Base-by-base conservation (phyloP, 345 rosid genomes). In the Brassica incana region DNA sequence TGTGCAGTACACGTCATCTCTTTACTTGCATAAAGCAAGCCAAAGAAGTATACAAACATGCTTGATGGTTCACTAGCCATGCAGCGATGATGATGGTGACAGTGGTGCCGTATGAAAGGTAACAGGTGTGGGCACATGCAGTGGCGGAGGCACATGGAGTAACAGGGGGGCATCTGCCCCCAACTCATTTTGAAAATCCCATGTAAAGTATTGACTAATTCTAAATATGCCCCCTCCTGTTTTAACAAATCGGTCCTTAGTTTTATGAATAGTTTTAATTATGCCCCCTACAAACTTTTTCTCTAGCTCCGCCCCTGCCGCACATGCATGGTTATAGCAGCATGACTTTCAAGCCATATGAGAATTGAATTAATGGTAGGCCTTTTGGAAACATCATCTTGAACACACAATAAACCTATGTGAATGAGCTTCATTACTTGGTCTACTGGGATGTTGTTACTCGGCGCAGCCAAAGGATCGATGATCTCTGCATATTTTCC, bases 361-460 rank as follows among this genome's bases (percentile, higher is more conserved):
- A 85, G 33, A 32, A 86, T 71, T 63, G 84, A 77, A 0, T 78
- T 83, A 76, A 65, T 33, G 67, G 35, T 62, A 4, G 65, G 65
- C 16, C 65, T 62, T 62, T 62, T 12, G 65, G 85, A 89, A 79
- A 86, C 65, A 27, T 62, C 65, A 3, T 27, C 65, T 62, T 62
- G 65, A 62, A 62, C 85, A 50, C 92, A 89, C 67, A 89, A 56
- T 54, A 89, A 59, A 38, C 87, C 89, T 4, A 87, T 80, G 73
- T 85, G 86, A 35, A 86, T 81, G 74, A 87, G 85, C 62, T 86
- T 86, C 62, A 83, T 50, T 20, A 81, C 82, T 69, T 86, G 87
- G 40, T 33, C 5, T 65, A 33, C 18, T 33, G 45, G 15, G 68
- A 65, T 65, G 67, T 15, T 64, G 23, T n/a, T 65, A 65, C 68